Conservation (phyloP, 2,329 filamentous ascomycete species). For the Onygenales sp. region DNA sequence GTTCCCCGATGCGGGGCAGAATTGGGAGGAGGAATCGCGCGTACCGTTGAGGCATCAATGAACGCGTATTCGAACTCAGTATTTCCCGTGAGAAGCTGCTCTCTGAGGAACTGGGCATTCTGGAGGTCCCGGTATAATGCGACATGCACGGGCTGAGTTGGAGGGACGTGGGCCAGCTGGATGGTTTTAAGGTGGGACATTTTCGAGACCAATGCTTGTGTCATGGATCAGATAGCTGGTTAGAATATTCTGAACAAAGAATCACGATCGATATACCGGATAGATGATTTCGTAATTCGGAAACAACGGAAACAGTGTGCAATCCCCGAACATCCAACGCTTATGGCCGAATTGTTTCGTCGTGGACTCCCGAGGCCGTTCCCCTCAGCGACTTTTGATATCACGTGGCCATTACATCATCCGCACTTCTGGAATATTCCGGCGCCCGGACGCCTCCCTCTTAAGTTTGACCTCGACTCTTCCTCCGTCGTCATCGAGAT, state of each 20-base stretch:
- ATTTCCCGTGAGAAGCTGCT: slow-evolving; percentile 79
- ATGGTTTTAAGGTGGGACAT: slow-evolving; percentile 52
- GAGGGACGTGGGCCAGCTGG: slow-evolving; percentile 64
- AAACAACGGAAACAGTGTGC: neutral
- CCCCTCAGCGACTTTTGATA: neutral
- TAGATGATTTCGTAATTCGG: neutral
- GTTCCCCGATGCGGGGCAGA: neutral
- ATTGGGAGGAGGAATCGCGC: slow-evolving; percentile 16
- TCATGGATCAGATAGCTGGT: neutral
- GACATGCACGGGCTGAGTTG: slow-evolving; percentile 57
- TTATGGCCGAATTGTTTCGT: neutral
- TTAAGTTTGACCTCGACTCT: slow-evolving; percentile 1
- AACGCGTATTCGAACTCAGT: slow-evolving; percentile 85
- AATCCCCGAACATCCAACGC: neutral
- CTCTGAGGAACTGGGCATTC: slow-evolving; percentile 69
- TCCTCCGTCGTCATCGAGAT: slow-evolving; percentile 9
- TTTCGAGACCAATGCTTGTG: neutral
- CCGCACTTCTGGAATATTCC: slow-evolving; percentile 29
- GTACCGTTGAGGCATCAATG: slow-evolving; percentile 71
- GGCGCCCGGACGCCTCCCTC: slow-evolving; percentile 14
- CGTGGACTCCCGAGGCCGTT: neutral
- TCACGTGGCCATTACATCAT: slow-evolving; percentile 7
- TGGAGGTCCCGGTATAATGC: slow-evolving; percentile 65
- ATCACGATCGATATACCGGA: too few relatives aligned
- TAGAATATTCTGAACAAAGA: neutral